Base-by-base conservation (phyloP, 495 filamentous ascomycete species). In the Aspergillus sparsus region DNA sequence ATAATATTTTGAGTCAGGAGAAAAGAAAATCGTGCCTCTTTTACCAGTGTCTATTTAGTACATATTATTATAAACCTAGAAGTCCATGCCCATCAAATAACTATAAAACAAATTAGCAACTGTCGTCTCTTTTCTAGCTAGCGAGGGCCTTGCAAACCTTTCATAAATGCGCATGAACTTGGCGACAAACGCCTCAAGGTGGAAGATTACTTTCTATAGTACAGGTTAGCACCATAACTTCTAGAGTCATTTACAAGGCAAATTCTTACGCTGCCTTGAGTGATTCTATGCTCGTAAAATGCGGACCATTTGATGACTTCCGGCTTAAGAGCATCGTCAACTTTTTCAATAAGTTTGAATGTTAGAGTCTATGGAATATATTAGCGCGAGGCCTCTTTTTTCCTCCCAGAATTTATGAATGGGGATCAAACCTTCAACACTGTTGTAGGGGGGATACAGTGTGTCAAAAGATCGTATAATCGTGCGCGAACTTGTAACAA, bases 101-200 rank as follows among this genome's bases (percentile, higher is more conserved):
- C 91, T 93, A 55, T 9, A 32, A 13, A 7, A 13, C 21, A 2
- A 44, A 36, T 66, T 77, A 60, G 58, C 61, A 77, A 69, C 49
- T 42, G 49, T 7, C 8, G 11, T 11, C 58, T 27, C 21, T 35
- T 1, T 5, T 39, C 5, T 7, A 13, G 31, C 21, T 7, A 21
- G 16, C 31, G 11, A 35, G 9, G 10, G 42, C 9, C 27, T 47
- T 32, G 63, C 79, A 53, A 68, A 87, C 84, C 84, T 84, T 79
- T 98, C 94, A 55, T 93, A 83, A 54, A 98, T 87, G 63, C 93
- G 84, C 92, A 98, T 97, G 71, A 96, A 93, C 77, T 96, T 97
- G 33, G 95, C 93, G 36, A 98, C 93, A 75, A 98, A 98, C 21
- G 94, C 94, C 77, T 98, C 94, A 0, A 98, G 82, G 65, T 98